phyloP scores from a whole-genome alignment of 805 yeast species.

The Cyberlindnera xylosilytica region DNA sequence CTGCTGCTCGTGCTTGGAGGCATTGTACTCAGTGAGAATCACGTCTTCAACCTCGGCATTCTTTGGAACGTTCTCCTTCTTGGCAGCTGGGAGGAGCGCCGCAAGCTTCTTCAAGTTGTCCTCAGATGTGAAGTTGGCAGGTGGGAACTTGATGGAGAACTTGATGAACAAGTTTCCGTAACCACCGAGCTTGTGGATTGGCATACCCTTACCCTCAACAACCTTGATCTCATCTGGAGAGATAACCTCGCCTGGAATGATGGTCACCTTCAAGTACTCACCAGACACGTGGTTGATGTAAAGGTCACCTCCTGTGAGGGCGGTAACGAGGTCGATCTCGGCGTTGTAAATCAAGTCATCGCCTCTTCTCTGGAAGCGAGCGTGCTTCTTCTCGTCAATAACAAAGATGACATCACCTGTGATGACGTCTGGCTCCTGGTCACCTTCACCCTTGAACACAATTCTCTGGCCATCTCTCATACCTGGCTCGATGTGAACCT shows the following conservation, averaged over 20 bases:
- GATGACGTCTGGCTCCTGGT: slow-evolving; percentile 89
- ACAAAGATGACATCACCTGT: slow-evolving; percentile 97
- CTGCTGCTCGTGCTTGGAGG: slow-evolving; percentile 49
- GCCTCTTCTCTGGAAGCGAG: slow-evolving; percentile 79
- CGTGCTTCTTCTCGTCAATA: slow-evolving; percentile 87
- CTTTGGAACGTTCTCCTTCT: slow-evolving; percentile 49
- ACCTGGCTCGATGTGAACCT: slow-evolving; percentile 95
- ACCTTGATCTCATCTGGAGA: slow-evolving; percentile 81
- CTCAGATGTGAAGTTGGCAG: slow-evolving; percentile 66
- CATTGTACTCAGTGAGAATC: slow-evolving; percentile 64
- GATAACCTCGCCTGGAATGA: slow-evolving; percentile 91
- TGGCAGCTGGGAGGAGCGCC: slow-evolving; percentile 74
- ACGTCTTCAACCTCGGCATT: slow-evolving; percentile 81
- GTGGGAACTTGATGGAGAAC: slow-evolving; percentile 89
- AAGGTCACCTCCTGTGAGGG: slow-evolving; percentile 94
- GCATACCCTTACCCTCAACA: slow-evolving; percentile 96
- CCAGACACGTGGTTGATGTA: slow-evolving; percentile 88
- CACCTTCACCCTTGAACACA: slow-evolving; percentile 93
- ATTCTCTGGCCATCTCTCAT: slow-evolving; percentile 93
- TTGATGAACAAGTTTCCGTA: slow-evolving; percentile 83
- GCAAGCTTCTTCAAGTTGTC: slow-evolving; percentile 73
- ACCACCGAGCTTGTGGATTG: slow-evolving; percentile 83
- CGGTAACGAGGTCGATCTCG: slow-evolving; percentile 87
- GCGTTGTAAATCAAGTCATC: slow-evolving; percentile 83
- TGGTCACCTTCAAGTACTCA: slow-evolving; percentile 78